These are phyloP conservation scores for Amanita pseudoporphyria DNA, from an alignment of 768 basidiomycete genomes.

Conservation along the genomic window DNA sequence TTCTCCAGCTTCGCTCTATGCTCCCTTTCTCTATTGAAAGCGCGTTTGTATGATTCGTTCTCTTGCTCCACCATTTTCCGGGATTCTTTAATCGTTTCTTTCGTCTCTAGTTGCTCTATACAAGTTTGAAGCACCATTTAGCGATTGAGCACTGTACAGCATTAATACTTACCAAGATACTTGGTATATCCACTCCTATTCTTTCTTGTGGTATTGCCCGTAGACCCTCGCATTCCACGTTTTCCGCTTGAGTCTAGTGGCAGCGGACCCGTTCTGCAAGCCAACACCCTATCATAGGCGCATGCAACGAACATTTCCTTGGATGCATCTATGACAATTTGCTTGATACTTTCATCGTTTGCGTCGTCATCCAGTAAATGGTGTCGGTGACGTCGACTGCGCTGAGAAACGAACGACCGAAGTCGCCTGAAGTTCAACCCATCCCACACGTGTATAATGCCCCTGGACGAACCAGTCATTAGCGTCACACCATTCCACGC, in stretches of 20 bases:
- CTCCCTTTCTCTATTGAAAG: constrained; percentile 41
- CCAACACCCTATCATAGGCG: constrained; percentile 52
- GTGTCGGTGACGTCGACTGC: constrained; percentile 14
- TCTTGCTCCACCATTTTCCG: constrained; percentile 43
- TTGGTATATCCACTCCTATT: constrained; percentile 26
- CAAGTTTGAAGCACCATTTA: constrained; percentile 1
- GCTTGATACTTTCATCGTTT: constrained; percentile 35
- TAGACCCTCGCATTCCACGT: constrained; percentile 22
- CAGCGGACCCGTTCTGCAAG: constrained; percentile 55
- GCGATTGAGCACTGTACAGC: neutral
- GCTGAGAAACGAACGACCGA: constrained; percentile 42
- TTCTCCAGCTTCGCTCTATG: constrained; percentile 45
- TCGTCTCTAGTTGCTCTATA: constrained; percentile 55
- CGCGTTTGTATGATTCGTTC: constrained; percentile 22
- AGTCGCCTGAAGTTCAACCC: constrained; percentile 50
- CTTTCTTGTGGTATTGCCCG: constrained; percentile 22
- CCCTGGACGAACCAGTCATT: constrained; percentile 55
- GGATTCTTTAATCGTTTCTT: constrained; percentile 54
- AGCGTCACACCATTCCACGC: constrained; percentile 51
- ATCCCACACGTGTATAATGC: constrained; percentile 55
- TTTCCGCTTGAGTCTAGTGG: constrained; percentile 21
- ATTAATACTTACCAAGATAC: constrained; percentile 32
- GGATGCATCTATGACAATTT: constrained; percentile 46
- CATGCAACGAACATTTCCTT: constrained; percentile 46
- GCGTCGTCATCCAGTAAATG: constrained; percentile 3